phyloP scores from a whole-genome alignment of 2,329 filamentous ascomycete species.

The Microcyclospora pomicola region DNA sequence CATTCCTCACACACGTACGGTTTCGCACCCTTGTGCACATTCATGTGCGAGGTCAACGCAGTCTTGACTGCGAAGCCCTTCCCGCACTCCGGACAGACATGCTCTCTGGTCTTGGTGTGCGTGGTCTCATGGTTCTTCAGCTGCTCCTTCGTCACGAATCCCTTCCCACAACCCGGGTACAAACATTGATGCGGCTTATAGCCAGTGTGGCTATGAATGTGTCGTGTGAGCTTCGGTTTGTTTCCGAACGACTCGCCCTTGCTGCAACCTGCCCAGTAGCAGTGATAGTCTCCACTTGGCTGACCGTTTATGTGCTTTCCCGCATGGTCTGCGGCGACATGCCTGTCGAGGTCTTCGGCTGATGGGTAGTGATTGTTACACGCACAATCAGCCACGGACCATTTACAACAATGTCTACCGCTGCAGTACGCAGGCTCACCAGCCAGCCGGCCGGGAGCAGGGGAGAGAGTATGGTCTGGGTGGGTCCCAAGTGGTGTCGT shows the following conservation, averaged over 20 bases:
- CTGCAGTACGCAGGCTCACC: slow-evolving; percentile 14
- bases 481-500: too few species aligned
- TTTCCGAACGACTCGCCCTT: slow-evolving; percentile 43
- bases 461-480: slow-evolving; percentile 3
- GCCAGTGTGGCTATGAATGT: slow-evolving; percentile 52
- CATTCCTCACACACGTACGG: slow-evolving; percentile 22
- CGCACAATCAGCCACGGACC: slow-evolving; percentile 10
- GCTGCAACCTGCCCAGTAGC: slow-evolving; percentile 41
- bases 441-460: slow-evolving; percentile 8
- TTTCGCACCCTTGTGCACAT: slow-evolving; percentile 43
- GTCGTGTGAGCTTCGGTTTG: slow-evolving; percentile 49
- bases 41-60: slow-evolving; percentile 55
- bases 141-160: slow-evolving; percentile 53
- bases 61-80: slow-evolving; percentile 55
- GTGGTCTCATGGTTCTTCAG: slow-evolving; percentile 53
- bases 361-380: slow-evolving; percentile 10
- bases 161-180: slow-evolving; percentile 42
- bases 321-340: slow-evolving; percentile 7
- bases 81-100: slow-evolving; percentile 35
- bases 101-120: slow-evolving; percentile 53
- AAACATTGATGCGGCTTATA: slow-evolving; percentile 34
- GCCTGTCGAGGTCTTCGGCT: slow-evolving; percentile 8
- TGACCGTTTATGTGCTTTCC: slow-evolving; percentile 1
- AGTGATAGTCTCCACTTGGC: slow-evolving; percentile 14
- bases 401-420: slow-evolving; percentile 18